Evolutionary conservation across 108 stramenopile species (phyloP), one percentile per base, ranked within the genome.

Genomic region (Fistulifera solaris): DNA sequence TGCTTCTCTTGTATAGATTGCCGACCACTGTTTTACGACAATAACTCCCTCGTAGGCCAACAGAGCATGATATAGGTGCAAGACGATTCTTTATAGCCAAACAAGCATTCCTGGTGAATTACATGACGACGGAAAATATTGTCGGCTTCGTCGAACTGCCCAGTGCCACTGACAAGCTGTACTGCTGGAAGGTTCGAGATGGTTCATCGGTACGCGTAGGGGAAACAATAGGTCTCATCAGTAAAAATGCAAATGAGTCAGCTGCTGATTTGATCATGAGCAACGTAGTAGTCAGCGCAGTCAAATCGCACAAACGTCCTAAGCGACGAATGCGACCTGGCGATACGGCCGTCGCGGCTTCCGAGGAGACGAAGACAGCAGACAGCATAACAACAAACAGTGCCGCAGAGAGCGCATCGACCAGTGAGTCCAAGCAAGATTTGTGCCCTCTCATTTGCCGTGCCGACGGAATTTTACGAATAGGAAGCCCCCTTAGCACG

Each of bases 131-230:
- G 3, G 31, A 35, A 8, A 46, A 46, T 21, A 46, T 46, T 46
- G 19, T 46, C 10, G 3, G 44, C 21, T 18, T 21, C 17, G 21
- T 46, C 21, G 19, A 21, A 22, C 44, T 46, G 3, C 44, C 44
- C 3, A 22, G 21, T 46, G 5, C 44, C 5, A 46, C 17, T 3
- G 44, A 46, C 44, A 46, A 46, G 21, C 21, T 46, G 10, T 46
- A 46, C 10, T 46, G 44, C 44, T 54, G 53, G 53, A 54, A 54
- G 35, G 53, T 54, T 4, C 23, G 31, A 4, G 13, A 23, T 15
- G 53, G 53, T 11, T 54, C 53, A 2, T 27, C 53, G 17, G 53
- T 54, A 2, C 53, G 35, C 31, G 5, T 16, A 54, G 53, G 53
- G 38, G 53, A 54, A 18, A 54, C 53, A 2, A 35, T 54, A 35